These are phyloP conservation scores for Triticum urartu DNA, from an alignment of 176 grass and related monocot genomes.

Conservation along the genomic window DNA sequence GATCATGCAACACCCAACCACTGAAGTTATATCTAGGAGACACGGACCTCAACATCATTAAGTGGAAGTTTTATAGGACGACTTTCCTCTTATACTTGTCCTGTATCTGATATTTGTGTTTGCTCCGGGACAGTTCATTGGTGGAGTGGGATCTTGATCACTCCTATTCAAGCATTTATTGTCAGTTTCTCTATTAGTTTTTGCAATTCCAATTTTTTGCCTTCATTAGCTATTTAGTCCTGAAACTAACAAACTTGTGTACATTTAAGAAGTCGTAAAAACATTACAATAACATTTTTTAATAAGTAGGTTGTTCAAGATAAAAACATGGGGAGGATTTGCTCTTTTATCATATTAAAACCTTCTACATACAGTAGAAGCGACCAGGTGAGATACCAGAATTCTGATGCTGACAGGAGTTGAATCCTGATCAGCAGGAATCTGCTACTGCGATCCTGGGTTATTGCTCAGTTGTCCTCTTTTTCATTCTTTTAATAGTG, in stretches of 20 bases:
- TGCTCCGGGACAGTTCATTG: background rate
- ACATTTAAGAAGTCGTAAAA: background rate
- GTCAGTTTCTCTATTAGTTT: background rate
- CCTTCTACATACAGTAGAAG: background rate
- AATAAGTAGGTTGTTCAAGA: background rate
- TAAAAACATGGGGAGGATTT: background rate
- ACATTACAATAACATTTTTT: background rate
- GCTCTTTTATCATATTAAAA: background rate
- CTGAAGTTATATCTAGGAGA: background rate
- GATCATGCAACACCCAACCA: background rate
- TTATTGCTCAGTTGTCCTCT: background rate
- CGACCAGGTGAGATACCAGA: background rate
- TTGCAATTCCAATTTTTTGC: background rate
- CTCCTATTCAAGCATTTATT: background rate
- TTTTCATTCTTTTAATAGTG: background rate
- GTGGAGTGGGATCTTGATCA: background rate
- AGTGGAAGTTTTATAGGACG: background rate
- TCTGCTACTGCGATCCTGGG: background rate
- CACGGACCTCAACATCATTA: background rate
- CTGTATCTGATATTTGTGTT: background rate
- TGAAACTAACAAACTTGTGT: background rate
- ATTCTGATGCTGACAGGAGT: background rate
- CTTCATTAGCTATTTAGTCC: background rate
- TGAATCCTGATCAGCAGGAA: background rate
- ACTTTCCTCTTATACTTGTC: background rate